phyloP scores from a whole-genome alignment of 192 early-diverging fungal genomes.

The Paraglomus occultum region DNA sequence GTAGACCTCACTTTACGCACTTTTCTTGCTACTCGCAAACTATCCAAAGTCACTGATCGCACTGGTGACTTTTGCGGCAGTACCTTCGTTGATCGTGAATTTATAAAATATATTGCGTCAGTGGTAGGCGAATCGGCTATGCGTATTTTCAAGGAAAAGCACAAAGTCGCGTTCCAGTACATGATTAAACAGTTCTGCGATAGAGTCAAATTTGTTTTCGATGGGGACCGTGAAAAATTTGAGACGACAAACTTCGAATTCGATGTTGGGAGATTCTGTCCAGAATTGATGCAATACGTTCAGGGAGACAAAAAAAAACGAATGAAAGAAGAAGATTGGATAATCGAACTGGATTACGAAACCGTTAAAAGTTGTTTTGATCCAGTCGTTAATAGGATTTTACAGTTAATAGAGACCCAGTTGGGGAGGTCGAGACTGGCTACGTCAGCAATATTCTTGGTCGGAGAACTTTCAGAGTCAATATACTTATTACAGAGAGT shows the following conservation, averaged over 20 bases:
- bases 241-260: conserved; percentile 12
- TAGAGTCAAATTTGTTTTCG: conserved; percentile 20
- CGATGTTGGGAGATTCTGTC: conserved; percentile 26
- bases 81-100: conserved; percentile 46
- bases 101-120: conserved; percentile 46
- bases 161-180: conserved; percentile 30
- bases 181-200: conserved; percentile 26
- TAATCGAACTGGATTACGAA: conserved; percentile 47
- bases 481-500: conserved; percentile 50
- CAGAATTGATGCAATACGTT: conserved; percentile 27
- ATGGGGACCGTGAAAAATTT: conserved; percentile 19
- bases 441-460: conserved; percentile 53
- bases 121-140: conserved; percentile 41
- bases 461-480: conserved; percentile 56
- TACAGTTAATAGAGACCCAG: conserved; percentile 51
- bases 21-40: conserved; percentile 32
- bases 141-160: conserved; percentile 37
- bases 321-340: conserved; percentile 48
- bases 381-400: conserved; percentile 52
- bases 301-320: conserved; percentile 37
- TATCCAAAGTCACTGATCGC: conserved; percentile 33
- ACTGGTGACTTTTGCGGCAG: conserved; percentile 44
- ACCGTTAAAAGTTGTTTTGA: conserved; percentile 57
- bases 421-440: conserved; percentile 41
- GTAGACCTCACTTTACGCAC: conserved; percentile 43